Evolutionary conservation across 1,284 basidiomycete genomes (phyloP), one percentile per base, ranked within the genome.

Genomic region (Trametes versicolor): DNA sequence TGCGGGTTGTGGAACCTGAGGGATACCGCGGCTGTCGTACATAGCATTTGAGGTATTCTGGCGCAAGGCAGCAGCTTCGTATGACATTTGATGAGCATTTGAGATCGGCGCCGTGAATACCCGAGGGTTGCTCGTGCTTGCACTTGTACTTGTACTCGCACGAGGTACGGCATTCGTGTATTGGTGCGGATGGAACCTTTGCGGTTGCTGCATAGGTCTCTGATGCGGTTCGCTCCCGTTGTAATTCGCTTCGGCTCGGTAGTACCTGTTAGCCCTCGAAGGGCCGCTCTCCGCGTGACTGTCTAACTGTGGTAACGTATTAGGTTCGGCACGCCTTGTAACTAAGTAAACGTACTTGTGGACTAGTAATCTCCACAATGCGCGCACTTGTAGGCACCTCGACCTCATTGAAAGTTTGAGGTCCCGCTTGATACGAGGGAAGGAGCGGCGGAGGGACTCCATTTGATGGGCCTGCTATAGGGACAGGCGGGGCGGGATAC

Each of bases 301-400:
- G 41, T 55, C 64, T 37, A 62, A 43, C 64, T 61, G 43, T 5
- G 7, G 32, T 10, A 7, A 17, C 9, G 13, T 4, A 13, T 51
- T 27, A 56, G 37, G 9, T 10, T 10, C 37, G 2, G 13, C 9
- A 51, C 13, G n/a, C 1, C 4, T 17, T 3, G 0, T 23, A 15
- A 25, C 2, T 27, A 9, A 1, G n/a, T 4, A n/a, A 12, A 63
- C 65, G 29, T 55, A 70, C 69, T 27, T 62, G 66, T 32, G 69
- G 66, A 36, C 60, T 68, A 1, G 64, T 36, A 13, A 70, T 41
- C 45, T 70, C 69, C 1, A 65, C 63, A 36, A 70, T 70, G 4
- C 59, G 62, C 3, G 69, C 69, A 32, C 54, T 65, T 1, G 62
- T 60, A 8, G 66, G 69, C n/a, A 64, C 15, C 25, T 68, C 66